Conservation (phyloP, 495 filamentous ascomycete genomes). For the Aspergillus egyptiacus region DNA sequence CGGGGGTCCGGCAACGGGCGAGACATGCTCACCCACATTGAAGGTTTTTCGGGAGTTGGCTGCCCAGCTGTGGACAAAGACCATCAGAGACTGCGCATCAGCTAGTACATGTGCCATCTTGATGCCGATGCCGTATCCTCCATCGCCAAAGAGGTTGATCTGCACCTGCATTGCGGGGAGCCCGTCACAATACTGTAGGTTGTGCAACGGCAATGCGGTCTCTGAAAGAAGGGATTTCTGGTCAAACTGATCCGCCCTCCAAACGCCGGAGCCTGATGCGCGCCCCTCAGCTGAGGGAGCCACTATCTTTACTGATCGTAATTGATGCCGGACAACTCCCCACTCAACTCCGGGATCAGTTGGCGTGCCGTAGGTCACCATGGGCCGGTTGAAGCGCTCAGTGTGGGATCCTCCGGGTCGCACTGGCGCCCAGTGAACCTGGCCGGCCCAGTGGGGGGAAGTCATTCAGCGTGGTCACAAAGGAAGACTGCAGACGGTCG, state of each 20-base stretch:
- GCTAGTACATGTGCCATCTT: slow-evolving; percentile 42
- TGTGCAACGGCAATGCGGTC: background rate
- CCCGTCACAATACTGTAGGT: slow-evolving; percentile 14
- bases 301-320: slow-evolving; percentile 24
- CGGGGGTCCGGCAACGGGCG: slow-evolving; percentile 9
- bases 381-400: slow-evolving; percentile 31
- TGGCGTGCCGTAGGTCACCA: slow-evolving; percentile 25
- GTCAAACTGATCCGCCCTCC: no score
- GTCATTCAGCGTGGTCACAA: slow-evolving; percentile 2
- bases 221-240: no score
- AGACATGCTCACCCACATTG: no score
- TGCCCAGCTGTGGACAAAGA: slow-evolving; percentile 46
- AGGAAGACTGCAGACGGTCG: slow-evolving; percentile 24
- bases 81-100: slow-evolving; percentile 41
- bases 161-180: slow-evolving; percentile 29
- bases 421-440: slow-evolving; percentile 6
- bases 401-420: slow-evolving; percentile 12
- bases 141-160: slow-evolving; percentile 34
- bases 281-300: slow-evolving; percentile 16
- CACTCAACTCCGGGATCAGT: slow-evolving; percentile 35
- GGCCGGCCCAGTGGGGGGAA: slow-evolving; percentile 28
- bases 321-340: slow-evolving; percentile 19
- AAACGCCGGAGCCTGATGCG: background rate
- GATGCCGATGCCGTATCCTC: slow-evolving; percentile 37
- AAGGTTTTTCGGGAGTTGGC: no score